These are phyloP conservation scores for Ogataea polymorpha DNA, from an alignment of 805 yeast species.

Conservation along the genomic window DNA sequence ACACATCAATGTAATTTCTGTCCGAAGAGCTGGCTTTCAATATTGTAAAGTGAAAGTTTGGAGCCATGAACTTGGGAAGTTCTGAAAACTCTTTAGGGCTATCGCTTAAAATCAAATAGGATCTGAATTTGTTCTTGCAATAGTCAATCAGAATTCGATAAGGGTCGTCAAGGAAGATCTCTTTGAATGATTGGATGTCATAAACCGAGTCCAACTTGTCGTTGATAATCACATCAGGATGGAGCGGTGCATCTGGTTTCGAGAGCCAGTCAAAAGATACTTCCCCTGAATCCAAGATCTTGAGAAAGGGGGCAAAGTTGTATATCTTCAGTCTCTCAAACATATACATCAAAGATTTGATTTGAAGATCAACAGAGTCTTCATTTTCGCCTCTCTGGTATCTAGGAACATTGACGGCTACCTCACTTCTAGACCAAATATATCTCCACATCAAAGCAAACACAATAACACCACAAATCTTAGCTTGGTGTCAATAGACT, in stretches of 20 bases:
- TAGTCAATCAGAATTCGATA: constrained; percentile 66
- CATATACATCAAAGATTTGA: constrained; percentile 56
- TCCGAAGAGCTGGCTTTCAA: constrained; percentile 41
- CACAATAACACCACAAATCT: not conserved
- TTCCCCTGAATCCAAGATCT: constrained; percentile 27
- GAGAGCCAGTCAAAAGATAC: constrained; percentile 24
- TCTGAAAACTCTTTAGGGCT: constrained; percentile 39
- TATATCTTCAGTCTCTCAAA: constrained; percentile 50
- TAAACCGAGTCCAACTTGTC: constrained; percentile 54
- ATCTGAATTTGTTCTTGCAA: constrained; percentile 62
- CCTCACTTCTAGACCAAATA: constrained; percentile 35
- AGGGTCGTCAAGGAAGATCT: constrained; percentile 47
- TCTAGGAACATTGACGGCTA: constrained; percentile 46
- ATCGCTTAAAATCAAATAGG: constrained; percentile 53
- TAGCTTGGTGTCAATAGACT: not conserved
- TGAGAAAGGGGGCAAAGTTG: constrained; percentile 41
- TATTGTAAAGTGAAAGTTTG: constrained; percentile 36
- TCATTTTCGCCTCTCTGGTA: constrained; percentile 45
- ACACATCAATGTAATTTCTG: constrained; percentile 41
- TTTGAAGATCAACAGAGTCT: constrained; percentile 61
- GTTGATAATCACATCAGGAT: constrained; percentile 22
- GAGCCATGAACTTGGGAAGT: constrained; percentile 28
- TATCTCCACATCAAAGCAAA: constrained; percentile 25
- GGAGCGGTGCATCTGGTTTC: constrained; percentile 1
- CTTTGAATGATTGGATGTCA: constrained; percentile 44